Evolutionary conservation across 2,329 filamentous ascomycete genomes (phyloP).

Genomic region (Volutella citrinella): DNA sequence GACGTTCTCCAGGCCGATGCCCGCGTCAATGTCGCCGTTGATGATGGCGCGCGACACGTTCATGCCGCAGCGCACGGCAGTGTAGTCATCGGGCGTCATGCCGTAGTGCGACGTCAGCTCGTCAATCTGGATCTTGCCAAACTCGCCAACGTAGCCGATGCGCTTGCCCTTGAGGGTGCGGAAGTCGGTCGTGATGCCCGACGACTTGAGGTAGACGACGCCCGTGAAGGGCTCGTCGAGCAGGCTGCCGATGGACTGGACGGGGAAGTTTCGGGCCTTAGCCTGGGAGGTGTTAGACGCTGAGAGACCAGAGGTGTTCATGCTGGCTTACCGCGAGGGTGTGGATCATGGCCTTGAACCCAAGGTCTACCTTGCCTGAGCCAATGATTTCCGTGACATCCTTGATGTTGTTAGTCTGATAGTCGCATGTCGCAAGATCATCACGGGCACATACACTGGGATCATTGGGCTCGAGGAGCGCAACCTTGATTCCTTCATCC

Average conservation of each 20-base stretch:
- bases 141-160: conserved; percentile 78
- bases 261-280: conserved; percentile 72
- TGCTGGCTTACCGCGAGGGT: conserved; percentile 61
- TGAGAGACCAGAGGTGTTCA: neutral
- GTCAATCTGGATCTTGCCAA: conserved; percentile 81
- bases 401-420: conserved; percentile 28
- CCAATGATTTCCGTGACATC: conserved; percentile 83
- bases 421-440: rapidly evolving
- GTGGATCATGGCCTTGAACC: conserved; percentile 84
- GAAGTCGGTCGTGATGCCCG: conserved; percentile 74
- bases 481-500: conserved; percentile 74
- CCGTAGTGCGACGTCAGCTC: conserved; percentile 76
- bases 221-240: conserved; percentile 80
- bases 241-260: conserved; percentile 69
- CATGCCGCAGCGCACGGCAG: conserved; percentile 76
- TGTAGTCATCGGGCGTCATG: conserved; percentile 71
- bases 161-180: conserved; percentile 70
- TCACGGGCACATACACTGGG: conserved; percentile 54
- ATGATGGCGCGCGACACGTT: conserved; percentile 77
- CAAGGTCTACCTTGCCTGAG: conserved; percentile 71
- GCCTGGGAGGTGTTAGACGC: conserved; percentile 42
- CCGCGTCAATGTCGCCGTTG: conserved; percentile 68
- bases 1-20: conserved; percentile 75
- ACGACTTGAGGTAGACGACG: conserved; percentile 71
- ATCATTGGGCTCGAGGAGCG: conserved; percentile 75